Evolutionary conservation across 768 basidiomycete genomes (phyloP).

Genomic region (Lactarius tabidus): DNA sequence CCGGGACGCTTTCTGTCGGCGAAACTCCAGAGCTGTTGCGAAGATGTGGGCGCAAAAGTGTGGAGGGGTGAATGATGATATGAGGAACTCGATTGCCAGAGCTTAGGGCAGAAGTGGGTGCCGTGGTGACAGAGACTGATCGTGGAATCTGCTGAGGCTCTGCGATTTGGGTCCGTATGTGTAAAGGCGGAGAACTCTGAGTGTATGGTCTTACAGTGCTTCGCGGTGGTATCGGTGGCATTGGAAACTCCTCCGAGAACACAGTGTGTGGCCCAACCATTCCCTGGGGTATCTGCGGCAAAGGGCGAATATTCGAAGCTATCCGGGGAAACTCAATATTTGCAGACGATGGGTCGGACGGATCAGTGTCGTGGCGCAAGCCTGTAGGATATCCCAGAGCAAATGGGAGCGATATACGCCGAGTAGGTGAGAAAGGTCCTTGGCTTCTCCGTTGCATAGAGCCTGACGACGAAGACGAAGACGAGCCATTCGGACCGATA

Average conservation of each 20-base stretch:
- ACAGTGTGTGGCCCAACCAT: background rate
- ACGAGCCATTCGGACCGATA: background rate
- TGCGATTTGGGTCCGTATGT: slow-evolving; percentile 14
- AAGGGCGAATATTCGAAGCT: slow-evolving; percentile 14
- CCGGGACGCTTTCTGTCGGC: slow-evolving; percentile 35
- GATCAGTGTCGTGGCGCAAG: background rate
- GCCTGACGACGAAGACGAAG: slow-evolving; percentile 19
- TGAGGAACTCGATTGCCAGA: slow-evolving; percentile 1
- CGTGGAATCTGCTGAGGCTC: slow-evolving; percentile 12
- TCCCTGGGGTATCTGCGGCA: slow-evolving; percentile 17
- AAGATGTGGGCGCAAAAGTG: slow-evolving; percentile 24
- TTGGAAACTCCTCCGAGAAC: background rate
- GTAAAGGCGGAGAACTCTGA: slow-evolving; percentile 12
- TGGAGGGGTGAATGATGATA: slow-evolving; percentile 24
- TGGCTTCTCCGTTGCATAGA: slow-evolving; percentile 11
- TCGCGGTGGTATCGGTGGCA: background rate
- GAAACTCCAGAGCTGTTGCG: slow-evolving; percentile 25
- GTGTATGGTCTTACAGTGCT: slow-evolving; percentile 2
- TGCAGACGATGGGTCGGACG: background rate
- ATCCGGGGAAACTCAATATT: slow-evolving; percentile 17
- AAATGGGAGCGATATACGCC: slow-evolving; percentile 24
- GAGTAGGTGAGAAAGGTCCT: slow-evolving; percentile 1
- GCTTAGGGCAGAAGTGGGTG: slow-evolving; percentile 6
- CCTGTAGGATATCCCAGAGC: slow-evolving; percentile 17
- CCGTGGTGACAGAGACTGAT: slow-evolving; percentile 15